These are phyloP conservation scores for Pascua guehoae DNA, from an alignment of 1,284 basidiomycete genomes.

Conservation along the genomic window DNA sequence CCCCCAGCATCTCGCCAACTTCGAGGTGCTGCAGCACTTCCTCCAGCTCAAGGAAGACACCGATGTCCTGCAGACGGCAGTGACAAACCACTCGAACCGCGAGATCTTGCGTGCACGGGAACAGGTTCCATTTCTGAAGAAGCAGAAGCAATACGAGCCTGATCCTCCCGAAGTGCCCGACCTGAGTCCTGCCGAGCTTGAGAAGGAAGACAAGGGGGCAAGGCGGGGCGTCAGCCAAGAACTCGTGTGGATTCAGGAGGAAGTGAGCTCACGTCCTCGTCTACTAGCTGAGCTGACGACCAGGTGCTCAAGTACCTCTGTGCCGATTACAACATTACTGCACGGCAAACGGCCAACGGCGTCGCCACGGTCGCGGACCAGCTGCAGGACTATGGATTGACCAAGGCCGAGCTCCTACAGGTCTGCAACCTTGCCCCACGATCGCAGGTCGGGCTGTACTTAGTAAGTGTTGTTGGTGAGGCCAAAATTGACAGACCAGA, in stretches of 20 bases:
- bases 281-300: too few relatives aligned
- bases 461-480: constrained; percentile 48
- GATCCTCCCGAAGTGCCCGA: constrained; percentile 40
- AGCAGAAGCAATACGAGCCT: constrained; percentile 8
- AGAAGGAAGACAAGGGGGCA: constrained; percentile 48
- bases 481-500: constrained; percentile 53
- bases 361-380: constrained; percentile 65
- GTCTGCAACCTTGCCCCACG: constrained; percentile 82
- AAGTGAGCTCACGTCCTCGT: constrained; percentile 50
- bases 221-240: constrained; percentile 63
- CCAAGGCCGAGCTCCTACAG: constrained; percentile 87
- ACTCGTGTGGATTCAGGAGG: constrained; percentile 79
- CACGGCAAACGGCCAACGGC: constrained; percentile 62
- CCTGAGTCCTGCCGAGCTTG: constrained; percentile 47
- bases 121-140: constrained; percentile 9
- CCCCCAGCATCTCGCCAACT: constrained; percentile 76
- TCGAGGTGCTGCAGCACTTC: constrained; percentile 77
- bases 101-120: constrained; percentile 7
- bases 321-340: constrained; percentile 54
- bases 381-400: constrained; percentile 68
- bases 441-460: constrained; percentile 79
- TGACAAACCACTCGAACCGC: constrained; percentile 47
- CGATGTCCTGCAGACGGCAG: constrained; percentile 64
- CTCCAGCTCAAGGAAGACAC: constrained; percentile 62
- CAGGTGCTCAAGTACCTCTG: constrained; percentile 69